phyloP scores from a whole-genome alignment of 1,284 basidiomycete species.

The Agaricales sp. region DNA sequence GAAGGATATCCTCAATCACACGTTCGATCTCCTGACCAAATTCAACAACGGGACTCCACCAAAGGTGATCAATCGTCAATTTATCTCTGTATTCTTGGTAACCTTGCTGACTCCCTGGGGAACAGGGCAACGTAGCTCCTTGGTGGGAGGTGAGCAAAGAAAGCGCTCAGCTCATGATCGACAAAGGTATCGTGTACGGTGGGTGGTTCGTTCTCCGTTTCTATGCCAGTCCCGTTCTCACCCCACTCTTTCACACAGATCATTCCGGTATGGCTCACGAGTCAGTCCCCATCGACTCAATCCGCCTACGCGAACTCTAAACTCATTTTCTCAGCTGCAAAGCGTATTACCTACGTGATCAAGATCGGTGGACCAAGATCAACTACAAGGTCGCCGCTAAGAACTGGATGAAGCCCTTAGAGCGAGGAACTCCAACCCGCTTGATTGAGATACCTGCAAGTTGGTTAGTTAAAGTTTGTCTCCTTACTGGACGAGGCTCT shows the following conservation, averaged over 20 bases:
- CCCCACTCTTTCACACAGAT: slow-evolving; percentile 24
- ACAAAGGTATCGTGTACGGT: slow-evolving; percentile 73
- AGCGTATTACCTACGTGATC: slow-evolving; percentile 61
- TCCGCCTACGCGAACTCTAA: slow-evolving; percentile 4
- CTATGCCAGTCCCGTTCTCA: not conserved
- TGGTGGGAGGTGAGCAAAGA: slow-evolving; percentile 78
- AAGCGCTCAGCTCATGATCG: slow-evolving; percentile 55
- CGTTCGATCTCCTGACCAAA: slow-evolving; percentile 52
- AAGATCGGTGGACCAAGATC: slow-evolving; percentile 70
- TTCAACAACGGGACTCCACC: slow-evolving; percentile 65
- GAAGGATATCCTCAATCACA: slow-evolving; percentile 62
- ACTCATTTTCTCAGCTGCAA: slow-evolving; percentile 37
- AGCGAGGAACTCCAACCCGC: slow-evolving; percentile 54
- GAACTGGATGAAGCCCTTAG: slow-evolving; percentile 71
- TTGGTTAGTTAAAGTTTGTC: slow-evolving; percentile 31
- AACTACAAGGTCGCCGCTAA: slow-evolving; percentile 50
- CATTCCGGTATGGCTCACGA: slow-evolving; percentile 61
- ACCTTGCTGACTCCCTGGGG: too few species aligned
- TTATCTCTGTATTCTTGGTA: not conserved
- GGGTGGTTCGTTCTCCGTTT: slow-evolving; percentile 8
- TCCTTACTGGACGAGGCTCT: not conserved
- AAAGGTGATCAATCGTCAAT: slow-evolving; percentile 28
- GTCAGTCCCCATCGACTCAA: slow-evolving; percentile 20
- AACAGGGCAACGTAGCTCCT: slow-evolving; percentile 39
- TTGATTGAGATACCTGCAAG: slow-evolving; percentile 67